Evolutionary conservation across 1,284 basidiomycete genomes (phyloP).

Genomic region (Polyporus tsugae): DNA sequence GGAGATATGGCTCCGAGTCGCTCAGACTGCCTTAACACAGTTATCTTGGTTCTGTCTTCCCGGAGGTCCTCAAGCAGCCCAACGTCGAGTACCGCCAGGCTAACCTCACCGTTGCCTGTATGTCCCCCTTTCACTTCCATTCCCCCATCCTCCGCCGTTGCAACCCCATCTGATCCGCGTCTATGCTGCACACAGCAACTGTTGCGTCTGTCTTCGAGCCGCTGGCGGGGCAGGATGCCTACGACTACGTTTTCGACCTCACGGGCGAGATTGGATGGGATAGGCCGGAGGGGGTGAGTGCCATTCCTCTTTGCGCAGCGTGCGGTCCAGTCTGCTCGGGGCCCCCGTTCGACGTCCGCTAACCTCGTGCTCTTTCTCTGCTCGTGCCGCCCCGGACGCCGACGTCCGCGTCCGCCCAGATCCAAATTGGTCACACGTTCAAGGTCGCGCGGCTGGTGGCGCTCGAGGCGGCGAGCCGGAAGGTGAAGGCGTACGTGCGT

Average conservation of each 20-base stretch:
- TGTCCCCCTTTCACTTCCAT: slow-evolving; percentile 35
- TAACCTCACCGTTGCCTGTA: slow-evolving; percentile 79
- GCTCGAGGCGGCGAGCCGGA: slow-evolving; percentile 68
- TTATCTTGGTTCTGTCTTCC: slow-evolving; percentile 83
- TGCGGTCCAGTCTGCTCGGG: slow-evolving; percentile 11
- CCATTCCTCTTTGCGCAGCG: not conserved
- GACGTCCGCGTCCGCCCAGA: slow-evolving; percentile 47
- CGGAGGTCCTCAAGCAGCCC: slow-evolving; percentile 69
- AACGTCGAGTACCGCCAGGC: slow-evolving; percentile 85
- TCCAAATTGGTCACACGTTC: slow-evolving; percentile 84
- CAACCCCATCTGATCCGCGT: slow-evolving; percentile 19
- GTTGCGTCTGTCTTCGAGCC: slow-evolving; percentile 76
- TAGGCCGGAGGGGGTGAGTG: slow-evolving; percentile 75
- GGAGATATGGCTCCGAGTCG: slow-evolving; percentile 4
- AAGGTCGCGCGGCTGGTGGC: slow-evolving; percentile 76
- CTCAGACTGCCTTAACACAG: slow-evolving; percentile 48
- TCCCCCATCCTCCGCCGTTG: slow-evolving; percentile 15
- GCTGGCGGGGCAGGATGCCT: slow-evolving; percentile 67
- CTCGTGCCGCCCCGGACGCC: slow-evolving; percentile 7
- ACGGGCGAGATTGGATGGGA: slow-evolving; percentile 85
- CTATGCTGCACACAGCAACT: slow-evolving; percentile 52
- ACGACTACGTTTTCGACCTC: slow-evolving; percentile 82
- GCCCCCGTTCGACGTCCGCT: slow-evolving; percentile 7
- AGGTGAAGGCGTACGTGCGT: slow-evolving; percentile 81
- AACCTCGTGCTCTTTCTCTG: slow-evolving; percentile 2